Base-by-base conservation (phyloP, 176 grass and related monocot genomes). In the Aegilops bicornis region DNA sequence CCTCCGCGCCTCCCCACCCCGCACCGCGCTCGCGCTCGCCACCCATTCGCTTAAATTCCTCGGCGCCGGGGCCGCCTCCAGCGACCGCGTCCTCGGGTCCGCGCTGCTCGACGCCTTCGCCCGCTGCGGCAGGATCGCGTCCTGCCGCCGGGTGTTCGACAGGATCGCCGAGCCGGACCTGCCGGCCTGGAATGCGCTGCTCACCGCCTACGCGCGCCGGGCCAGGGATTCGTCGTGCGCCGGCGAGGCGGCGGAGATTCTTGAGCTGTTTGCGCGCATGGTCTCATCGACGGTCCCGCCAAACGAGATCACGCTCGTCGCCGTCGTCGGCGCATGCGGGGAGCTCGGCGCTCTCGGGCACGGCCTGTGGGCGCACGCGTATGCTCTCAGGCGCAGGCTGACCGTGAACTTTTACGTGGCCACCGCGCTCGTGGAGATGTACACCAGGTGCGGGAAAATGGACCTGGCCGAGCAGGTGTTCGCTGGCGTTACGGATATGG, bases 301-400 rank as follows among this genome's bases (percentile, higher is more conserved):
- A 11, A 92, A 87, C 32, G 87, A 92, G 87, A 92, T 92, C 69
- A 84, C 91, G 8, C 66, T 92, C 15, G 84, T 92, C 47, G 69
- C 80, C 10, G 16, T 84, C 80, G 8, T 92, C 35, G 14, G 79
- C 22, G 43, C 76, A 5, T 84, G 90, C 42, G 87, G 87, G 35
- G 84, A 89, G 85, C 52, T 89, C 19, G 84, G 84, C 0, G 87
- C 90, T 69, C 84, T 92, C 8, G 66, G 79, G 2, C 84, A 87
- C 0, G 90, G 84, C 3, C 7, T 76, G 2, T 92, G 90, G 90
- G 91, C 76, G 11, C 84, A 92, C 43, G 62, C 84, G 15, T 89
- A 84, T 22, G 62, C 69, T 19, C 61, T 80, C 12, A 75, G 14
- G 50, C 78, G 30, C 19, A 17, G 29, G 59, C 72, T 92, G 0